These are phyloP conservation scores for Beauveria bassiana DNA, from an alignment of 2,329 filamentous ascomycete genomes.

Conservation along the genomic window DNA sequence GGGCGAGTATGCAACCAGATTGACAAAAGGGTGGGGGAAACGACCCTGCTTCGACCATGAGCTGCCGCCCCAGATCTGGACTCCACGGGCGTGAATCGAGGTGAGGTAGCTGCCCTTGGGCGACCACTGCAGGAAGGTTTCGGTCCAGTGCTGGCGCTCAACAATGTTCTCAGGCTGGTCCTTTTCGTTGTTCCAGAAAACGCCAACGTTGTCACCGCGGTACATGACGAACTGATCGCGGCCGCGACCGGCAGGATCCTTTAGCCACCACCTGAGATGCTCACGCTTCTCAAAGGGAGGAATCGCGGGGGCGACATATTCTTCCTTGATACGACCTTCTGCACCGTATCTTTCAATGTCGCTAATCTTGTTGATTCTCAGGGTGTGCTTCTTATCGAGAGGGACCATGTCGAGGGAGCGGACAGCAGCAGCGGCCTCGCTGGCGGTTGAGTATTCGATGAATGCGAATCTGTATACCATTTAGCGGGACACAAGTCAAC, in stretches of 20 bases:
- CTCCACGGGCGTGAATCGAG: slow-evolving; percentile 91
- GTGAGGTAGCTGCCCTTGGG: slow-evolving; percentile 89
- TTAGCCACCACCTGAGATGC: slow-evolving; percentile 88
- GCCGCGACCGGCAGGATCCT: slow-evolving; percentile 68
- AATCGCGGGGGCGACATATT: slow-evolving; percentile 75
- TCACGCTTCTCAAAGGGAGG: slow-evolving; percentile 91
- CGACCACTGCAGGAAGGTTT: slow-evolving; percentile 97
- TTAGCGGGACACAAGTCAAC: background rate
- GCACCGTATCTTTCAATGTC: slow-evolving; percentile 95
- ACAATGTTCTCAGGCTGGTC: slow-evolving; percentile 82
- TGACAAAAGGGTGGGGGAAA: slow-evolving; percentile 92
- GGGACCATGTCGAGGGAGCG: slow-evolving; percentile 79
- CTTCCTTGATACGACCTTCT: slow-evolving; percentile 87
- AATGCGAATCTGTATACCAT: slow-evolving; percentile 69
- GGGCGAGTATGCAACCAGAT: slow-evolving; percentile 93
- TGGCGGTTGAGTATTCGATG: slow-evolving; percentile 87
- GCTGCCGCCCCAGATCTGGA: slow-evolving; percentile 90
- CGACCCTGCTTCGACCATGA: slow-evolving; percentile 87
- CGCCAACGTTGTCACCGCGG: slow-evolving; percentile 81
- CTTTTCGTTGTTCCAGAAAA: slow-evolving; percentile 98
- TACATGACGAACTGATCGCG: slow-evolving; percentile 96
- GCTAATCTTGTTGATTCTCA: slow-evolving; percentile 95
- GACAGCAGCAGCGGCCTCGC: slow-evolving; percentile 81
- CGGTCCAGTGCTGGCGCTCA: slow-evolving; percentile 93
- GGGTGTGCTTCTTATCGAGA: slow-evolving; percentile 93